Evolutionary conservation across 495 filamentous ascomycete genomes (phyloP).

Genomic region (Lichina pygmaea): DNA sequence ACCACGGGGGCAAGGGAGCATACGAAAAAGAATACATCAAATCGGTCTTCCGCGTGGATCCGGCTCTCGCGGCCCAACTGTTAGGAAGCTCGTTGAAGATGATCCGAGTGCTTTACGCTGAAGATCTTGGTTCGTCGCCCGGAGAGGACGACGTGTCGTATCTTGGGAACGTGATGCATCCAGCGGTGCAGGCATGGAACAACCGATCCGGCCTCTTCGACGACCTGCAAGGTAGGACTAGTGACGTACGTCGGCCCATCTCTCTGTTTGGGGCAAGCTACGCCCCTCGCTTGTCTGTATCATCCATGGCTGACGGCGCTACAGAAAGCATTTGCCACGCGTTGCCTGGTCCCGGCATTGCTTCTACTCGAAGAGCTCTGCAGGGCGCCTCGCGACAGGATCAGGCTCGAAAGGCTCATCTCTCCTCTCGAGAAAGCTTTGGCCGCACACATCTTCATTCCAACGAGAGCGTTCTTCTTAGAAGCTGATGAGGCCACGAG

Average conservation of each 20-base stretch:
- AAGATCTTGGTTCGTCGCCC: background rate
- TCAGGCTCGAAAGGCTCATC: background rate
- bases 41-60: background rate
- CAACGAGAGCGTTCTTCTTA: conserved; percentile 16
- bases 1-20: background rate
- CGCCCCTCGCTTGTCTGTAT: background rate
- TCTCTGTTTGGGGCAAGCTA: background rate
- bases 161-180: conserved; percentile 7
- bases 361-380: conserved; percentile 4
- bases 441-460: conserved; percentile 42
- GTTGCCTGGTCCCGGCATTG: conserved; percentile 8
- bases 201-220: conserved; percentile 15
- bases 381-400: background rate
- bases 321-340: conserved; percentile 7
- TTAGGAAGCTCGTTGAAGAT: conserved; percentile 1
- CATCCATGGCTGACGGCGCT: background rate
- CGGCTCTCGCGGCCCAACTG: background rate
- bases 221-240: conserved; percentile 14
- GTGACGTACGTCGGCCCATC: conserved; percentile 13
- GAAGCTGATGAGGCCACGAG: background rate
- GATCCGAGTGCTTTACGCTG: background rate
- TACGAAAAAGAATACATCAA: conserved; percentile 1
- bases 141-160: conserved; percentile 14
- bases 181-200: conserved; percentile 20
- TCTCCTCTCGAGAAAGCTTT: conserved; percentile 30